phyloP scores from a whole-genome alignment of 2,329 filamentous ascomycete species.

The Ophiosphaerella korrae region DNA sequence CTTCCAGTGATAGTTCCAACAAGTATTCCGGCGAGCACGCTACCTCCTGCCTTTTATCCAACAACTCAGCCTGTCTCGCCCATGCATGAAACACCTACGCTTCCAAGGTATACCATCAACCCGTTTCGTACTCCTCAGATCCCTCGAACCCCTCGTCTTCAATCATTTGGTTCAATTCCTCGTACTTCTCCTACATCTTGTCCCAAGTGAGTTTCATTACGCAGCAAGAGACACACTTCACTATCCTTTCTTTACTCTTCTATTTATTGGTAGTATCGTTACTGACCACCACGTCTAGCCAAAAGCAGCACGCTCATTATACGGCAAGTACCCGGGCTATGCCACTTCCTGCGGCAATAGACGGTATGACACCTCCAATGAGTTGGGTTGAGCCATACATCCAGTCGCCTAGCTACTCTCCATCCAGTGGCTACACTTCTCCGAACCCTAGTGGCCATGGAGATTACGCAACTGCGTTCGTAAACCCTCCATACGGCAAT shows the following conservation, averaged over 20 bases:
- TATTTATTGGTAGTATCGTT: background rate
- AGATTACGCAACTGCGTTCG: constrained; percentile 37
- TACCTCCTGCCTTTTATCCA: constrained; percentile 24
- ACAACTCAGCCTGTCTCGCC: constrained; percentile 27
- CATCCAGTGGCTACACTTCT: constrained; percentile 42
- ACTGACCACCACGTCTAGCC: constrained; percentile 16
- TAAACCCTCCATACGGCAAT: constrained; percentile 33
- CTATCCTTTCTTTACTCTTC: background rate
- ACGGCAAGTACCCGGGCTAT: constrained; percentile 12
- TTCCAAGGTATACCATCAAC: constrained; percentile 45
- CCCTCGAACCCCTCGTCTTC: constrained; percentile 39
- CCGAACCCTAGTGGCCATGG: constrained; percentile 26
- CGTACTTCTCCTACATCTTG: constrained; percentile 36
- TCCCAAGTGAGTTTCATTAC: constrained; percentile 46
- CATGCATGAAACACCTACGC: constrained; percentile 27
- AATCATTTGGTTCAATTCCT: constrained; percentile 35
- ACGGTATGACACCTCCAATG: constrained; percentile 21
- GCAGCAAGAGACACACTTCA: constrained; percentile 18
- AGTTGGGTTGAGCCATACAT: constrained; percentile 36
- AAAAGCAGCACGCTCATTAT: constrained; percentile 23
- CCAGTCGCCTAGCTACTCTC: constrained; percentile 38
- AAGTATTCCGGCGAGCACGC: constrained; percentile 14
- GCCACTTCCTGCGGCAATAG: constrained; percentile 24
- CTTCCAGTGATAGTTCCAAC: constrained; percentile 20
- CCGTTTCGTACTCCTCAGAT: constrained; percentile 47